Base-by-base conservation (phyloP, 2,329 filamentous ascomycete genomes). In the Cercospora brassicicola region DNA sequence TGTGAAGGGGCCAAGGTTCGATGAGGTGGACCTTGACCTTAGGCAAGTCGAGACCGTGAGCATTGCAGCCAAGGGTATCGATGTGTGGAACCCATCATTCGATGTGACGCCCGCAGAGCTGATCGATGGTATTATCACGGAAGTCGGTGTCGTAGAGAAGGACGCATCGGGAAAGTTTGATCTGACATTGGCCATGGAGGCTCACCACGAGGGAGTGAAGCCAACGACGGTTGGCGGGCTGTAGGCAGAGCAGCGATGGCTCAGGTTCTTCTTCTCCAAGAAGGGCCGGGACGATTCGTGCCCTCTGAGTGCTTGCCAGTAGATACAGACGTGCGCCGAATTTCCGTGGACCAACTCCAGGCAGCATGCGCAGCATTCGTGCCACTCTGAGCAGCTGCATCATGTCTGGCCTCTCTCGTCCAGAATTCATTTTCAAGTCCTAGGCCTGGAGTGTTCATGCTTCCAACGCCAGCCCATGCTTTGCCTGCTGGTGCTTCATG, bases 11-110 rank as follows among this genome's bases (percentile, higher is more conserved):
- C 92, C 92, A 0, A 84, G 91, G 13, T 87, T 84, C 45, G 80
- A 86, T 1, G 78, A 77, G 18, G 89, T 89, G 0, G 85, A 81
- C 4, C 82, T 94, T 0, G 92, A 93, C 72, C 80, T 88, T 23
- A 84, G 81, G 59, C 83, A 84, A 61, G 88, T 89, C 18, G 90
- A 90, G 66, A 88, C 90, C 11, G 88, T 98, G 33, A 92, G 91
- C 51, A 94, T 92, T 62, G 94, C 94, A 33, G 87, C 89, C 4
- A 83, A 86, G 76, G 88, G 88, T 1, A 93, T 98, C 70, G 84
- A 87, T 48, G 93, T 98, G 8, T 99, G 95, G 94, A 99, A 99
- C 78, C 95, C 95, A 33, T 91, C 93, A 0, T 99, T 99, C 78
- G 95, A 99, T 77, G 92, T 99, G 36, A 99, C 95, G 9, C 94